A percentile compares a stretch with the other conserved stretches of the same genome.
Evolutionary conservation across 352 stramenopile genomes (phyloP).

Genomic region (Globisporangium spiculum): DNA sequence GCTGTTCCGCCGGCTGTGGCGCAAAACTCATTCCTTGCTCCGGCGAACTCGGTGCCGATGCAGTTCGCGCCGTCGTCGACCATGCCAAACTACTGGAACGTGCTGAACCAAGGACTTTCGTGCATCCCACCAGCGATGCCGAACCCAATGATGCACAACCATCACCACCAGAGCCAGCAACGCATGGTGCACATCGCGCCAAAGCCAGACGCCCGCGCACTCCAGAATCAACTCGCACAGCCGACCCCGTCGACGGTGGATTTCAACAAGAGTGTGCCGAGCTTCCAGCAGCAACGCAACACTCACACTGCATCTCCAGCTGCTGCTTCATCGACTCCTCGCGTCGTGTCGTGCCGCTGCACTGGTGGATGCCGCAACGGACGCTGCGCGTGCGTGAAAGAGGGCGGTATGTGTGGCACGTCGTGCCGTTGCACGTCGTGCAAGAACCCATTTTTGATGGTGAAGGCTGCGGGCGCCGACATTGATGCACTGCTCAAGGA

Average conservation of each 20-base stretch:
- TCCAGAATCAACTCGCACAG: slow-evolving; percentile 18
- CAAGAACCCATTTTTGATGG: slow-evolving; percentile 86
- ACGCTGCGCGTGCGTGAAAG: slow-evolving; percentile 80
- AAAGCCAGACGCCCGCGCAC: slow-evolving; percentile 42
- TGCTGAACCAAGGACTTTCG: slow-evolving; percentile 65
- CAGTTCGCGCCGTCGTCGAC: slow-evolving; percentile 69
- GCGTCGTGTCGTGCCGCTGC: slow-evolving; percentile 73
- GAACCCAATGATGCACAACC: slow-evolving; percentile 4
- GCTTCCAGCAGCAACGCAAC: slow-evolving; percentile 7
- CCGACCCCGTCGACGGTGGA: slow-evolving; percentile 4
- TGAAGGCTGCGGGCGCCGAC: slow-evolving; percentile 69
- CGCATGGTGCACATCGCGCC: slow-evolving; percentile 78
- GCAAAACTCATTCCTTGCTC: slow-evolving; percentile 13
- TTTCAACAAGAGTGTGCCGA: background rate
- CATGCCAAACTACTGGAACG: slow-evolving; percentile 86
- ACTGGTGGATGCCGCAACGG: slow-evolving; percentile 79
- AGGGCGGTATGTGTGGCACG: slow-evolving; percentile 70
- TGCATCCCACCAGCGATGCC: slow-evolving; percentile 23
- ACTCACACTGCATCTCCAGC: background rate
- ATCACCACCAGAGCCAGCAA: slow-evolving; percentile 26
- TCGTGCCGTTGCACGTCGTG: slow-evolving; percentile 82
- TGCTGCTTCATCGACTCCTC: slow-evolving; percentile 23
- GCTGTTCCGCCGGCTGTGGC: background rate
- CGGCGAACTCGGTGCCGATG: slow-evolving; percentile 21
- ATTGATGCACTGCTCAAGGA: slow-evolving; percentile 74